phyloP scores from a whole-genome alignment of 1,139 yeast species.

The Geotrichum carabidarum region DNA sequence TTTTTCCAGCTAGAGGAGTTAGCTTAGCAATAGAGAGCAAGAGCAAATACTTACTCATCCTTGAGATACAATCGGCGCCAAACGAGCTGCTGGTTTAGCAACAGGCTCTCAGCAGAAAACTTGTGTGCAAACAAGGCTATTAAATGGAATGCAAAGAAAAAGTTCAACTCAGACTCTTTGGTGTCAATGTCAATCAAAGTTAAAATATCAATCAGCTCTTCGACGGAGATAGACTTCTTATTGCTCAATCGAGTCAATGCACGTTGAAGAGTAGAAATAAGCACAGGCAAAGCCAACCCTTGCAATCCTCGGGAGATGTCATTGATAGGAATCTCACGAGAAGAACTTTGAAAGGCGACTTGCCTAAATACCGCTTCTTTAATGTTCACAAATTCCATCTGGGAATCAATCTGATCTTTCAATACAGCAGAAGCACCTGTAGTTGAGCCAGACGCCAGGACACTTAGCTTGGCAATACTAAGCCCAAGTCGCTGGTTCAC shows the following conservation, averaged over 20 bases:
- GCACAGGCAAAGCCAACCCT: constrained; percentile 16
- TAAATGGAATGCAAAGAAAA: constrained; percentile 43
- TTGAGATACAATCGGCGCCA: constrained; percentile 65
- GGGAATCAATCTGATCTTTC: constrained; percentile 19
- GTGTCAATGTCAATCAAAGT: constrained; percentile 44
- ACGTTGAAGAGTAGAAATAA: constrained; percentile 27
- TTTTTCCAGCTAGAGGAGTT: constrained; percentile 40
- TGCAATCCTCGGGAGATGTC: constrained; percentile 15
- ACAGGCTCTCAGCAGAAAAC: constrained; percentile 31
- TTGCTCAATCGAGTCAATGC: constrained; percentile 40
- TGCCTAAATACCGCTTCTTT: constrained; percentile 20
- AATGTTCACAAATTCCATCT: constrained; percentile 20
- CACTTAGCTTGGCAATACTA: constrained; percentile 63
- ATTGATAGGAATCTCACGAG: constrained; percentile 2
- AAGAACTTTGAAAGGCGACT: constrained; percentile 4
- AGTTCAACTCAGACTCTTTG: constrained; percentile 36
- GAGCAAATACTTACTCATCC: constrained; percentile 39
- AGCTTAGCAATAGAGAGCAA: not conserved
- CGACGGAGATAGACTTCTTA: constrained; percentile 42
- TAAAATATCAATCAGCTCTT: constrained; percentile 53
- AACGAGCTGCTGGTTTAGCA: constrained; percentile 39
- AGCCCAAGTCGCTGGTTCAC: constrained; percentile 53
- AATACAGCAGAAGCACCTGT: constrained; percentile 27
- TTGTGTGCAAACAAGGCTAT: constrained; percentile 33
- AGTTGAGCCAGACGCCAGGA: constrained; percentile 33